A percentile compares a stretch with the other conserved stretches of the same genome.
These are phyloP conservation scores for Boletus reticulatus DNA, from an alignment of 768 basidiomycete genomes.

Conservation along the genomic window DNA sequence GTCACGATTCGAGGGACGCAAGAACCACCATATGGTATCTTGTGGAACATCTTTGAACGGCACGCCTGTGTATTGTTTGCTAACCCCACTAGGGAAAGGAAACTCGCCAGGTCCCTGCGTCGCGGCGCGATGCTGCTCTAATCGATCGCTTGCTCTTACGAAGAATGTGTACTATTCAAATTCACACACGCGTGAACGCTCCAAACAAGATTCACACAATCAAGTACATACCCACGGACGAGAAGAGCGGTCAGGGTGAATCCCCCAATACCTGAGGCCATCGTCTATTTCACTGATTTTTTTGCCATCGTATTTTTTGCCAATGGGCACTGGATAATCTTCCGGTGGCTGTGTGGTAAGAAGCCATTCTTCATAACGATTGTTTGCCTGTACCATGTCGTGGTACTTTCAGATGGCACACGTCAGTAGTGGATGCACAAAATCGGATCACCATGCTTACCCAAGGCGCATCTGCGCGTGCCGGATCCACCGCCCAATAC, in stretches of 20 bases:
- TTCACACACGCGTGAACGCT: not conserved
- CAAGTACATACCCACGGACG: conserved; percentile 11
- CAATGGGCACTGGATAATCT: conserved; percentile 11
- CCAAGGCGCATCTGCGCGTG: not conserved
- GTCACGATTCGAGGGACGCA: not conserved
- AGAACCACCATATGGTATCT: conserved; percentile 12
- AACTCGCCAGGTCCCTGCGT: conserved; percentile 8
- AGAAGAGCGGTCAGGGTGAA: not conserved
- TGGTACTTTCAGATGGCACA: conserved; percentile 4
- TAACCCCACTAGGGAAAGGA: not conserved
- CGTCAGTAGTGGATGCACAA: not conserved
- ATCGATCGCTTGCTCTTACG: conserved; percentile 7
- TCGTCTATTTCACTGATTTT: not conserved
- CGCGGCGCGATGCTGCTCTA: conserved; percentile 3
- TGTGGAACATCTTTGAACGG: conserved; percentile 16
- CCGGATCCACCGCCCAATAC: conserved; percentile 11
- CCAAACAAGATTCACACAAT: not conserved
- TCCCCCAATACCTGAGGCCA: conserved; percentile 5
- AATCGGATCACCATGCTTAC: conserved; percentile 4
- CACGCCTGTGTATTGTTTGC: not conserved
- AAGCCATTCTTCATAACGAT: conserved; percentile 18
- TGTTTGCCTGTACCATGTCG: conserved; percentile 1
- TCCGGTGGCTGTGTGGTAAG: not conserved
- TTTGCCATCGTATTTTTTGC: not conserved
- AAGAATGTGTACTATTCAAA: conserved; percentile 1